These are phyloP conservation scores for Jamesozyma lodderae DNA, from an alignment of 805 yeast genomes.

Conservation along the genomic window DNA sequence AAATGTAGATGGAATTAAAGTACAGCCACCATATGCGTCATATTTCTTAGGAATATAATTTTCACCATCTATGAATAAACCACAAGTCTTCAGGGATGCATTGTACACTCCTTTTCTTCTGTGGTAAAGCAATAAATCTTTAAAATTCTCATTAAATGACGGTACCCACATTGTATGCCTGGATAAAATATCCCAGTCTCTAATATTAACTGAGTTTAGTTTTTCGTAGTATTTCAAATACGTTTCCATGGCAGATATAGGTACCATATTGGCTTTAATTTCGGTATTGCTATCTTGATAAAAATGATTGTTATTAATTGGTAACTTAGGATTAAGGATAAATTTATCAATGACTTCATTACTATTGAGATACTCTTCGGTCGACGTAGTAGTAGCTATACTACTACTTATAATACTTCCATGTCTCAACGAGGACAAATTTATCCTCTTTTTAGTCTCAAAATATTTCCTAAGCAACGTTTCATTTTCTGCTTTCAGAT, in stretches of 20 bases:
- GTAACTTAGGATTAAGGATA: constrained; percentile 2
- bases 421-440: constrained; percentile 7
- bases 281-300: not conserved
- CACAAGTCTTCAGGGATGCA: constrained; percentile 4
- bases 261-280: constrained; percentile 3
- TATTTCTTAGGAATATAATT: constrained; percentile 10
- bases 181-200: constrained; percentile 11
- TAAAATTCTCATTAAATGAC: constrained; percentile 8
- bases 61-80: constrained; percentile 12
- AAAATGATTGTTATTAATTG: not conserved
- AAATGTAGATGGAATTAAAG: constrained; percentile 25
- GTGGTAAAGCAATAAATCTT: constrained; percentile 4
- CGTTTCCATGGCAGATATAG: constrained; percentile 6
- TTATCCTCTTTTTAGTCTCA: constrained; percentile 6
- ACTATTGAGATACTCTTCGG: not conserved
- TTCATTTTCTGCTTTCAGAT: constrained; percentile 9
- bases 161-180: constrained; percentile 25
- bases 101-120: not conserved
- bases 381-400: too few species aligned
- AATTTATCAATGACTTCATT: not conserved
- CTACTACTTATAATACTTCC: constrained; percentile 10
- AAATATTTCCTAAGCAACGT: constrained; percentile 12
- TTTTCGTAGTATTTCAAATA: constrained; percentile 17
- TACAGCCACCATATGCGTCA: constrained; percentile 19
- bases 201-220: constrained; percentile 11